Base-by-base conservation (phyloP, 257 asterid species). In the Solanum habrochaites region DNA sequence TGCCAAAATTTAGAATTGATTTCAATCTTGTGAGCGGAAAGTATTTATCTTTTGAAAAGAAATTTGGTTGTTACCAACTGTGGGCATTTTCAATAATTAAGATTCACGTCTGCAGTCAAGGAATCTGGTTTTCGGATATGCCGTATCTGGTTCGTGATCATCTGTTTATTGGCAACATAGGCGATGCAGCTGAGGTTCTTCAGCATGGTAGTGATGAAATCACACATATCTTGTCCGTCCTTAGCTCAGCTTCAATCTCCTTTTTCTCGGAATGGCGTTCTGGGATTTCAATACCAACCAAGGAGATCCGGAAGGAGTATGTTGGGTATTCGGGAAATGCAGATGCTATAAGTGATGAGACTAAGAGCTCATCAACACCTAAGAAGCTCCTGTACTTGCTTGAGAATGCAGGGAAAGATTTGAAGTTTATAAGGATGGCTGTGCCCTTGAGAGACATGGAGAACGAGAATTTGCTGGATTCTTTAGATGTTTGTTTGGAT, bases 201-300 rank as follows among this genome's bases (percentile, higher is more conserved):
- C 98, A 94, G 93, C 91, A 93, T 64, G 98, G 96, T 43, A 95
- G 95, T 85, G 89, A 90, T 42, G 96, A 94, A 83, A 88, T 96
- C 86, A 97, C 99, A 5, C 99, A 95, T 72, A 89, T 97, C 82
- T 82, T 97, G 58, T 96, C 99, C 6, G 88, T 95, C 58, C 98
- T 97, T 83, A 95, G 99, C 90, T 96, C 99, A 5, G 94, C 93
- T 40, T 95, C 98, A 64, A 93, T 97, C 82, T 94, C 99, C 39
- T 95, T 95, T 92, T 97, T 97, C 95, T 87, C 98, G 1, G 99
- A 96, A 89, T 97, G 99, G 99, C 94, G 98, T 78, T 92, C 91
- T 69, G 94, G 88, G 62, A 23, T 95, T 85, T 85, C 94, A 7
- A 94, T 96, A 82, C 96, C 98, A 27, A 77, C 91, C 86, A 90